Evolutionary conservation across 2,329 filamentous ascomycete genomes (phyloP).

Genomic region (Cyphellophora europaea): DNA sequence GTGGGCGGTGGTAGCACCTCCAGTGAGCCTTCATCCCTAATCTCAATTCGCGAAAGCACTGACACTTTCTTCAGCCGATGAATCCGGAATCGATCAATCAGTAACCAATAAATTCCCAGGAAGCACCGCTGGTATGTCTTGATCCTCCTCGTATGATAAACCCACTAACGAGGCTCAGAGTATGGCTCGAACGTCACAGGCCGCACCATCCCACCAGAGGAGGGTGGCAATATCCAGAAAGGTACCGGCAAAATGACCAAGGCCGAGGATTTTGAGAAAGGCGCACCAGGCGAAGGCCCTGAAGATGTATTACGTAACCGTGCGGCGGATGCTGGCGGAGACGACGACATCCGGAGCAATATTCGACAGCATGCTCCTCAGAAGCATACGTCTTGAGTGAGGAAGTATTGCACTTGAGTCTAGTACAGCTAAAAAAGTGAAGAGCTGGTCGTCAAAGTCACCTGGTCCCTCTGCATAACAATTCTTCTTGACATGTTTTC

Average conservation of each 20-base stretch:
- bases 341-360: constrained; percentile 15
- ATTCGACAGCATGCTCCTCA: constrained; percentile 6
- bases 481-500: too few relatives aligned
- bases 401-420: constrained; percentile 4
- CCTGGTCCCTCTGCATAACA: too few relatives aligned
- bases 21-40: constrained; percentile 20
- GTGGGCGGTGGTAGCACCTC: constrained; percentile 26
- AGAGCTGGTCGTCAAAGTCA: too few relatives aligned
- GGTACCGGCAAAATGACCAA: constrained; percentile 23
- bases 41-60: not conserved
- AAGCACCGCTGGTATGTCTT: constrained; percentile 18
- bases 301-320: constrained; percentile 11
- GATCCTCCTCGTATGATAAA: too few relatives aligned
- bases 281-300: constrained; percentile 16
- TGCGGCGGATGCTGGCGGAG: constrained; percentile 8
- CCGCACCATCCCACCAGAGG: constrained; percentile 29
- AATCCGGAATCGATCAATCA: constrained; percentile 32
- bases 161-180: constrained; percentile 9
- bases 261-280: constrained; percentile 25
- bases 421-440: too few relatives aligned
- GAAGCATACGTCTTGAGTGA: not conserved
- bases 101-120: constrained; percentile 29
- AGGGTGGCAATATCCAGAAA: constrained; percentile 26
- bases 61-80: constrained; percentile 10
- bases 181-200: constrained; percentile 27